These are phyloP conservation scores for Diplotaxis tenuifolia DNA, from an alignment of 345 rosid species.

Conservation along the genomic window DNA sequence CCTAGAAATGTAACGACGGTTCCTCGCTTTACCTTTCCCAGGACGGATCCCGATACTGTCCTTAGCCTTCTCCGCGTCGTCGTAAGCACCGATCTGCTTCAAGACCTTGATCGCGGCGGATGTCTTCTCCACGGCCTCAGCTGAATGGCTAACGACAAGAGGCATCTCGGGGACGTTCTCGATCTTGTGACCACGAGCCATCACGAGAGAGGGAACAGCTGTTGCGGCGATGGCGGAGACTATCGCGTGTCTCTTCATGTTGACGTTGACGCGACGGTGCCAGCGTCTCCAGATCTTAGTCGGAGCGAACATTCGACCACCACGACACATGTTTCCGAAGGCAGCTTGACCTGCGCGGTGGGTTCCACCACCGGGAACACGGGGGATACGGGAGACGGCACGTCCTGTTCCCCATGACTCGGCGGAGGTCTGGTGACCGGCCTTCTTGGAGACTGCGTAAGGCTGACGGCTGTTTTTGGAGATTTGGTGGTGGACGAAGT, in stretches of 20 bases:
- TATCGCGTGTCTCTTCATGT: conserved; percentile 80
- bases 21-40: conserved; percentile 89
- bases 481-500: conserved; percentile 59
- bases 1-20: conserved; percentile 77
- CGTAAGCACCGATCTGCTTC: conserved; percentile 80
- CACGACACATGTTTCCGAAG: conserved; percentile 99
- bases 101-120: conserved; percentile 74
- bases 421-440: conserved; percentile 97
- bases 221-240: conserved; percentile 89
- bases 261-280: conserved; percentile 87
- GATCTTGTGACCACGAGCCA: conserved; percentile 87
- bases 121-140: conserved; percentile 77
- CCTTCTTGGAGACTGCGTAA: conserved; percentile 76
- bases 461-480: conserved; percentile 89
- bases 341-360: conserved; percentile 99
- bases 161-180: conserved; percentile 89
- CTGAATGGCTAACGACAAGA: conserved; percentile 68
- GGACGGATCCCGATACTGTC: conserved; percentile 78
- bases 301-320: conserved; percentile 99
- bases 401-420: conserved; percentile 99
- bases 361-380: conserved; percentile 97
- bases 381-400: conserved; percentile 96
- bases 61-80: conserved; percentile 92
- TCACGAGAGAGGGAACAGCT: conserved; percentile 70
- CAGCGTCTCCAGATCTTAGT: conserved; percentile 97